These are phyloP conservation scores for Lodderomyces elongisporus DNA, from an alignment of 1,139 yeast species.

Conservation along the genomic window DNA sequence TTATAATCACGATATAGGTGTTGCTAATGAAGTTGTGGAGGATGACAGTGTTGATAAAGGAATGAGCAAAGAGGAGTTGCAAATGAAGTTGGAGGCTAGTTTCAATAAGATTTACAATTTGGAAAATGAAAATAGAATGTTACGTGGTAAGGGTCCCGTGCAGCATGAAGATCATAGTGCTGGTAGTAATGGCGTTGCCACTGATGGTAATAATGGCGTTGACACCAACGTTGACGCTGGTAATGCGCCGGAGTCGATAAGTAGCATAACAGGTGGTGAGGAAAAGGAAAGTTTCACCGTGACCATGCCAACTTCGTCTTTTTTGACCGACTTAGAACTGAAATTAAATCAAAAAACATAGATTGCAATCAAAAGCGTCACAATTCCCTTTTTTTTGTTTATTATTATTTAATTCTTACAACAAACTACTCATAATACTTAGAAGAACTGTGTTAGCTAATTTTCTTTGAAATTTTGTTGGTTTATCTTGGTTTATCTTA, in stretches of 20 bases:
- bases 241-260: neutral
- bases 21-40: neutral
- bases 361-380: neutral
- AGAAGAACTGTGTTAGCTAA: no score
- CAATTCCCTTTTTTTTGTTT: neutral
- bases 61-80: conserved; percentile 23
- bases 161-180: no score
- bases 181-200: conserved; percentile 5
- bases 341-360: conserved; percentile 12
- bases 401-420: neutral
- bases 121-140: conserved; percentile 26
- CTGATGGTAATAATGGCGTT: conserved; percentile 1
- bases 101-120: conserved; percentile 33
- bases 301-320: conserved; percentile 7
- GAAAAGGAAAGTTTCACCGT: conserved; percentile 1
- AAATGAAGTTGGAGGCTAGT: conserved; percentile 35
- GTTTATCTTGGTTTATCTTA: no score
- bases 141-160: no score
- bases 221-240: neutral
- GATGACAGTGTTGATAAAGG: neutral
- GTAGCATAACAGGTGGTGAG: no score
- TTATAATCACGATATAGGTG: conserved; percentile 5
- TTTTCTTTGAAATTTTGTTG: neutral
- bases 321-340: conserved; percentile 18
- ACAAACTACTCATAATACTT: no score